Evolutionary conservation across 257 asterid genomes (phyloP), one percentile per base, ranked within the genome.

Genomic region (Fraxinus excelsior): DNA sequence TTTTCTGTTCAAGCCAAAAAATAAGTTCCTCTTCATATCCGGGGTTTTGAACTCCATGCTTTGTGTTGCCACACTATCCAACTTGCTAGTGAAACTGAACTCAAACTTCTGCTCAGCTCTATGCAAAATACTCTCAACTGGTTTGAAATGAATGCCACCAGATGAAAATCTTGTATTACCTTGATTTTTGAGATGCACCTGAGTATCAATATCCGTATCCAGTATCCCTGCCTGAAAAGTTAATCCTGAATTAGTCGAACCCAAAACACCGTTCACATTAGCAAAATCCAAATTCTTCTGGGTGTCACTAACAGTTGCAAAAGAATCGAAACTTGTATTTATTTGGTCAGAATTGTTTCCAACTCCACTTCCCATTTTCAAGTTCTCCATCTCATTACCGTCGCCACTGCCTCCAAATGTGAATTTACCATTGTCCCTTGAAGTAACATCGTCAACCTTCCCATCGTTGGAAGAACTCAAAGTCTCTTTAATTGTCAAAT

Each of bases 1-100:
- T 80, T 87, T 92, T 71, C 88, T 84, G 74, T 82, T 86, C 49
- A 90, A 74, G 67, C 88, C 88, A 77, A 88, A 89, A 66, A 84
- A 69, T n/a, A 76, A 35, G 73, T 75, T 85, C 18, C 87, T 89
- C 81, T 80, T 88, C 53, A 83, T 60, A 69, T 87, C 90, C 11
- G 96, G 94, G 49, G 91, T 88, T 83, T 85, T 87, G 78, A 91
- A 90, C 83, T 87, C 92, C 81, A 85, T 79, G 73, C 62, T 64
- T 71, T 80, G 86, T 58, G 85, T 74, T 32, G 82, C 82, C 76
- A 77, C n/a, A 42, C 66, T 76, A 81, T 80, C 86, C 86, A 77
- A 79, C 80, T 78, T 84, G 82, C 88, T 85, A 79, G 86, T 75
- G 80, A 88, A 85, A 81, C 85, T 74, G 79, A 91, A 90, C 73